Base-by-base conservation (phyloP, 176 grass and related monocot genomes). In the Paspalum notatum region DNA sequence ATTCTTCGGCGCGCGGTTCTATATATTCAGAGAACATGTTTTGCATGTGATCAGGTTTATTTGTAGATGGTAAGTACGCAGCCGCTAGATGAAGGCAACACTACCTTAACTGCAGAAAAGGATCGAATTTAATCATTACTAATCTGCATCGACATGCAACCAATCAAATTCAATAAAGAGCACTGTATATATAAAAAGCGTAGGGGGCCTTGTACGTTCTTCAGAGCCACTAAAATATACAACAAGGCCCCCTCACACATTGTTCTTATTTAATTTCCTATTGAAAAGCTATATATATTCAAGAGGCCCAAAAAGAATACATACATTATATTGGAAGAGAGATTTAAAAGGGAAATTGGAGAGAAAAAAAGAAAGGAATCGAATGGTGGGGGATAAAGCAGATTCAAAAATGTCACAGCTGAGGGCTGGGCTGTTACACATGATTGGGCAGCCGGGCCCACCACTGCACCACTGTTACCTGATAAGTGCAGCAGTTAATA, bases 401-500 rank as follows among this genome's bases (percentile, higher is more conserved):
- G 12, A 50, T 16, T 17, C 9, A 18, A 53, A 3, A n/a, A 8
- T 42, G 61, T 11, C 61, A 66, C 32, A 9, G 26, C 66, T 79
- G 46, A 12, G 27, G 26, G 60, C 26, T 26, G 60, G 12, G 2
- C 50, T 18, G 52, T 15, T 3, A 18, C 27, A 22, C 47, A 85
- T 80, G 82, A 89, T 76, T 21, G 71, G 55, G 17, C 47, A 62
- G 66, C 32, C 1, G 32, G 32, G 32, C 3, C 32, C 32, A 32
- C 32, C 32, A 32, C 32, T 32, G 77, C 2, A 71, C 87, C 12
- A 56, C 82, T 70, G 70, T 80, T 76, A 70, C 24, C 46, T 81
- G 82, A 85, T 75, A 85, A 85, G 39, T 24, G 37, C 82, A 32
- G 77, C 3, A 89, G 82, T 81, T 71, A 89, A 64, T 80, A 66